Conservation (phyloP, 2,329 filamentous ascomycete genomes). For the Mycosphaerelloides madeirae region DNA sequence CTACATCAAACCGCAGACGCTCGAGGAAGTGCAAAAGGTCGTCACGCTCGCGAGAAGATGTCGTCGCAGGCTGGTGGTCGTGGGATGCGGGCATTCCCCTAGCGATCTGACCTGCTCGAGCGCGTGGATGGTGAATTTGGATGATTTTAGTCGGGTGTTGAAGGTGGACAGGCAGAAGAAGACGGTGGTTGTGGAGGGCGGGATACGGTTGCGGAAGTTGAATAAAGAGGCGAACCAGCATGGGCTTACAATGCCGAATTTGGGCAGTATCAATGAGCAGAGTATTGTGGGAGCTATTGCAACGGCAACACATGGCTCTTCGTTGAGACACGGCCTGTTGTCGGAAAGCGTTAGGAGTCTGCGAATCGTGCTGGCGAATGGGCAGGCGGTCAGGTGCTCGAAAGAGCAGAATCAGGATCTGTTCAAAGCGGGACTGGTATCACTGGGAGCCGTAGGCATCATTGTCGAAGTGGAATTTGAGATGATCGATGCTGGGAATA, state of each 20-base stretch:
- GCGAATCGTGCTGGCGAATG: slow-evolving; percentile 77
- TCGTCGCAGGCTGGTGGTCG: slow-evolving; percentile 73
- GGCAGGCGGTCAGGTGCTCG: slow-evolving; percentile 66
- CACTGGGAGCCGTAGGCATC: slow-evolving; percentile 84
- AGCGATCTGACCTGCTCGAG: slow-evolving; percentile 89
- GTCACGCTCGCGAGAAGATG: slow-evolving; percentile 75
- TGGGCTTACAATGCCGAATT: slow-evolving; percentile 80
- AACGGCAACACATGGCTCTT: slow-evolving; percentile 90
- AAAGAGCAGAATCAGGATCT: slow-evolving; percentile 65
- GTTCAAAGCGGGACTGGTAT: slow-evolving; percentile 82
- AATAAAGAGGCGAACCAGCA: slow-evolving; percentile 67
- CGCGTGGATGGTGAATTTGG: slow-evolving; percentile 90
- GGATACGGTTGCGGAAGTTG: slow-evolving; percentile 74
- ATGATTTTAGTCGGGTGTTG: slow-evolving; percentile 70
- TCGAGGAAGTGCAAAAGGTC: slow-evolving; percentile 77
- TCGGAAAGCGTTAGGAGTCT: slow-evolving; percentile 72
- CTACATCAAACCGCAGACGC: slow-evolving; percentile 76
- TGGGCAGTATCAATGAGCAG: slow-evolving; percentile 93
- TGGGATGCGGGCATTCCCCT: slow-evolving; percentile 90
- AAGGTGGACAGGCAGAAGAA: slow-evolving; percentile 62
- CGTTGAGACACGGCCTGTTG: slow-evolving; percentile 74
- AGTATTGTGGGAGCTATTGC: slow-evolving; percentile 87
- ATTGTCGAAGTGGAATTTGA: slow-evolving; percentile 84
- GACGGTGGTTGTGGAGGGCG: slow-evolving; percentile 75
- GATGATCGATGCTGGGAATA: slow-evolving; percentile 73